Evolutionary conservation across 176 grass and related monocot species (phyloP).

Genomic region (Neostapfia colusana): DNA sequence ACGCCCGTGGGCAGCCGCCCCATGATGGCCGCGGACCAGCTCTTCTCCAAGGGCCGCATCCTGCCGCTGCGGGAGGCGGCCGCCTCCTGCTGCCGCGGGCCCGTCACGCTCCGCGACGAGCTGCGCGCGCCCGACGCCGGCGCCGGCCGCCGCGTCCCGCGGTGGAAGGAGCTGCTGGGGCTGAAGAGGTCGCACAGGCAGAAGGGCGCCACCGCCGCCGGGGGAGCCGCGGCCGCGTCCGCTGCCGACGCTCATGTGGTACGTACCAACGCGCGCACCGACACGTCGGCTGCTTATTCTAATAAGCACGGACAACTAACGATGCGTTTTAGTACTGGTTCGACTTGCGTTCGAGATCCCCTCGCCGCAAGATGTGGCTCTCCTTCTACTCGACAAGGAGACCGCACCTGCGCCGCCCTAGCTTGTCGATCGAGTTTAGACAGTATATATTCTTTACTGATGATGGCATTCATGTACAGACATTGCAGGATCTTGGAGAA

Average conservation of each 20-base stretch:
- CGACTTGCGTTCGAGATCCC: not conserved
- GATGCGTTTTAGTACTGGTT: not conserved
- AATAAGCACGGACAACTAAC: not conserved
- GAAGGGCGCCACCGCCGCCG: slow-evolving; percentile 3
- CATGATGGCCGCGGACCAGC: slow-evolving; percentile 85
- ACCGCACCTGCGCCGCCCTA: not conserved
- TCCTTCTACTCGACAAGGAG: not conserved
- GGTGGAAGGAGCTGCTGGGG: slow-evolving; percentile 76
- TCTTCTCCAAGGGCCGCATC: slow-evolving; percentile 84
- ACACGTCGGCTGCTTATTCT: not conserved
- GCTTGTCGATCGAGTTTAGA: not conserved
- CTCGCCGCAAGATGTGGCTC: not conserved
- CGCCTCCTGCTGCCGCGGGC: not conserved
- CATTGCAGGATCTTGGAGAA: slow-evolving; percentile 33
- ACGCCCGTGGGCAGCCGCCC: slow-evolving; percentile 63
- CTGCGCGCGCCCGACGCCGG: slow-evolving; percentile 43
- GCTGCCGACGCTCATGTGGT: slow-evolving; percentile 37
- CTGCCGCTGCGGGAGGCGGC: slow-evolving; percentile 51
- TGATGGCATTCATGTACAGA: not conserved
- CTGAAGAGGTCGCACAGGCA: slow-evolving; percentile 48
- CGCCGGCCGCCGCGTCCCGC: not conserved
- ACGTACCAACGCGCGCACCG: not conserved
- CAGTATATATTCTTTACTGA: too few species aligned
- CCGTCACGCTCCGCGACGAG: slow-evolving; percentile 60
- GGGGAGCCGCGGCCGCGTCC: not conserved